phyloP scores from a whole-genome alignment of 2,329 filamentous ascomycete species.

The Atkinsonella texensis region DNA sequence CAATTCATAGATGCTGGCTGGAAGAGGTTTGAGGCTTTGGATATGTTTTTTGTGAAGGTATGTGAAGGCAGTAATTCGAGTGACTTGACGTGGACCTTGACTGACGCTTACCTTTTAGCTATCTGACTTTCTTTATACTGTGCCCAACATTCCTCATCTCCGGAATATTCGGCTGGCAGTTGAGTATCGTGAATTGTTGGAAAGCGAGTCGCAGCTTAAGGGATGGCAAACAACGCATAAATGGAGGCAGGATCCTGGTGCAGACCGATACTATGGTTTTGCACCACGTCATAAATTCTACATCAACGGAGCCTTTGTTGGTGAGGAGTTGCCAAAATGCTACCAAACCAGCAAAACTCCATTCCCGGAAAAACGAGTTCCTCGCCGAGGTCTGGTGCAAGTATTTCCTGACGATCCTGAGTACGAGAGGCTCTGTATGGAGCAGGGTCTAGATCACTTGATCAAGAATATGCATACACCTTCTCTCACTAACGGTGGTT shows the following conservation, averaged over 20 bases:
- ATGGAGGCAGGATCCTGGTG: constrained; percentile 48
- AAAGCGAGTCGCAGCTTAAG: constrained; percentile 33
- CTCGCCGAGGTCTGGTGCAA: constrained; percentile 40
- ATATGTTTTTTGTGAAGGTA: constrained; percentile 59
- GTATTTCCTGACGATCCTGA: constrained; percentile 45
- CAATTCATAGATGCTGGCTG: constrained; percentile 36
- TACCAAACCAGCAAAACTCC: constrained; percentile 39
- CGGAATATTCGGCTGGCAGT: constrained; percentile 42
- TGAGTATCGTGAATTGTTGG: constrained; percentile 47
- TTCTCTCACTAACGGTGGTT: constrained; percentile 33
- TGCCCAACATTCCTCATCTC: constrained; percentile 47
- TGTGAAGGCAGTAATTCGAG: neutral
- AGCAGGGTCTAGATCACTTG: constrained; percentile 46
- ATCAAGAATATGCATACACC: constrained; percentile 33
- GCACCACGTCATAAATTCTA: constrained; percentile 47
- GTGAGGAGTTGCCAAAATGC: constrained; percentile 36
- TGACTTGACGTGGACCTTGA: constrained; percentile 3
- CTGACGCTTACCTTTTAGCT: constrained; percentile 25
- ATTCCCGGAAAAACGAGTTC: constrained; percentile 42
- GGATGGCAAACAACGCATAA: constrained; percentile 34
- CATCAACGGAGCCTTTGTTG: constrained; percentile 40
- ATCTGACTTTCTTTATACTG: constrained; percentile 48
- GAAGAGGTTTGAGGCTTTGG: constrained; percentile 42
- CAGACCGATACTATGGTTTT: constrained; percentile 37
- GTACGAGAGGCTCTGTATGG: constrained; percentile 40